Percentiles rank a stretch among this genome's conserved stretches.
phyloP scores from a whole-genome alignment of 192 early-diverging fungal genomes.

The Coemansia sp. region DNA sequence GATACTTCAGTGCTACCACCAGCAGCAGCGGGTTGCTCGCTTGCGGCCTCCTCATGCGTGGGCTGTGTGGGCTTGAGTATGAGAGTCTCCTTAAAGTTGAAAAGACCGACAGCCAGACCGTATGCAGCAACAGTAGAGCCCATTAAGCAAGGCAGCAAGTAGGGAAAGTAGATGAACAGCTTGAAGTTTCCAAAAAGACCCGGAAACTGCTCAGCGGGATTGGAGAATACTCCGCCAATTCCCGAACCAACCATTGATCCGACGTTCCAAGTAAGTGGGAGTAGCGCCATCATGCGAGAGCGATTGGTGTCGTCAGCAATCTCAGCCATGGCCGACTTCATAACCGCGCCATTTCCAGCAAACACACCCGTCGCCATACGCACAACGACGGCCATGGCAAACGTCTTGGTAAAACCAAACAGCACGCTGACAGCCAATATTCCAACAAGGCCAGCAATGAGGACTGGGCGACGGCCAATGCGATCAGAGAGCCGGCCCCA shows the following conservation, averaged over 20 bases:
- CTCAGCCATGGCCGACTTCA: constrained; percentile 78
- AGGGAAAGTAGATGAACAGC: constrained; percentile 70
- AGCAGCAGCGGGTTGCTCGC: too few species aligned
- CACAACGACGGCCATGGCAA: constrained; percentile 57
- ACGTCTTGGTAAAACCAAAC: constrained; percentile 66
- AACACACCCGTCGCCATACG: constrained; percentile 64
- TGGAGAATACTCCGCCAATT: constrained; percentile 71
- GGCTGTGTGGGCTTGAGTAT: neutral
- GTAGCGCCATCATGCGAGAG: constrained; percentile 67
- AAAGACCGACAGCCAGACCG: constrained; percentile 61
- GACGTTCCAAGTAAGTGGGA: constrained; percentile 67
- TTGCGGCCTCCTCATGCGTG: neutral
- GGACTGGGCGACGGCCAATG: constrained; percentile 72
- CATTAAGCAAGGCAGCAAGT: constrained; percentile 77
- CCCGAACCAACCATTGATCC: constrained; percentile 64
- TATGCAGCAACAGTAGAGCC: constrained; percentile 57
- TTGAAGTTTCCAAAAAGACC: constrained; percentile 53
- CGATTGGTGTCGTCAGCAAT: constrained; percentile 81
- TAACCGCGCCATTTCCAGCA: constrained; percentile 73
- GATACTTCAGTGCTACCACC: constrained; percentile 3
- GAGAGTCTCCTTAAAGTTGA: constrained; percentile 62
- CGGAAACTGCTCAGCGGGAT: constrained; percentile 70
- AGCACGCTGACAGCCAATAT: constrained; percentile 61
- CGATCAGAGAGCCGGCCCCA: constrained; percentile 76
- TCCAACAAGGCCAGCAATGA: constrained; percentile 73